Conservation (phyloP, 177 flowering plant species). For the Tripterygium wilfordii region DNA sequence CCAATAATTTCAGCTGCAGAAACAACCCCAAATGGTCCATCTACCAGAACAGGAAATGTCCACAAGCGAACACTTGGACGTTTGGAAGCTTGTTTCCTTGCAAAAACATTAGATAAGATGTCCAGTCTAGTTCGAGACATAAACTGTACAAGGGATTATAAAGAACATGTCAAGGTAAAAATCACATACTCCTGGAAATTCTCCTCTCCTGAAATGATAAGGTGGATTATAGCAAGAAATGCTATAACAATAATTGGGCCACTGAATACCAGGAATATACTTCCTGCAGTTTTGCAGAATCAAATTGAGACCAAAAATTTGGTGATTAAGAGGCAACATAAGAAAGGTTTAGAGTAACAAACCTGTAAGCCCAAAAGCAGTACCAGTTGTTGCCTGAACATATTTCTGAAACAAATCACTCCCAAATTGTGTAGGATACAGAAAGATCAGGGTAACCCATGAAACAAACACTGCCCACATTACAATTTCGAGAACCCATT, state of each 20-base stretch:
- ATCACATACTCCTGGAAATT: constrained; percentile 35
- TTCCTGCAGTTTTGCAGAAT: constrained; percentile 40
- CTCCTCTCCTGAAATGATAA: constrained; percentile 39
- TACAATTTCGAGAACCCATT: constrained; percentile 43
- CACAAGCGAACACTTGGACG: constrained; percentile 58
- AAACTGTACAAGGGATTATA: neutral
- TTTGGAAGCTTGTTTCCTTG: constrained; percentile 40
- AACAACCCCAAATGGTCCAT: constrained; percentile 94
- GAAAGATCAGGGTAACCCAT: constrained; percentile 53
- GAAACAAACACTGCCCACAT: constrained; percentile 53
- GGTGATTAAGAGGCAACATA: neutral
- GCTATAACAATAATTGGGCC: constrained; percentile 62
- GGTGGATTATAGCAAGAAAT: constrained; percentile 39
- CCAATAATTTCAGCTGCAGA: constrained; percentile 86
- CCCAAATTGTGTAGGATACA: constrained; percentile 38
- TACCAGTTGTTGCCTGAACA: constrained; percentile 19
- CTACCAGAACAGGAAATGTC: constrained; percentile 87
- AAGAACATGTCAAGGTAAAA: neutral
- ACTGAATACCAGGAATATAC: constrained; percentile 46
- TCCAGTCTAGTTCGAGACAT: neutral
- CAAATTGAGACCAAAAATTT: neutral
- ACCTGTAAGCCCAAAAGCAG: constrained; percentile 59
- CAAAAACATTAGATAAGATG: neutral
- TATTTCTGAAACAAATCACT: constrained; percentile 13
- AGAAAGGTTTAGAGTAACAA: neutral